Evolutionary conservation across 345 rosid species (phyloP).

Genomic region (Populus pruinosa): DNA sequence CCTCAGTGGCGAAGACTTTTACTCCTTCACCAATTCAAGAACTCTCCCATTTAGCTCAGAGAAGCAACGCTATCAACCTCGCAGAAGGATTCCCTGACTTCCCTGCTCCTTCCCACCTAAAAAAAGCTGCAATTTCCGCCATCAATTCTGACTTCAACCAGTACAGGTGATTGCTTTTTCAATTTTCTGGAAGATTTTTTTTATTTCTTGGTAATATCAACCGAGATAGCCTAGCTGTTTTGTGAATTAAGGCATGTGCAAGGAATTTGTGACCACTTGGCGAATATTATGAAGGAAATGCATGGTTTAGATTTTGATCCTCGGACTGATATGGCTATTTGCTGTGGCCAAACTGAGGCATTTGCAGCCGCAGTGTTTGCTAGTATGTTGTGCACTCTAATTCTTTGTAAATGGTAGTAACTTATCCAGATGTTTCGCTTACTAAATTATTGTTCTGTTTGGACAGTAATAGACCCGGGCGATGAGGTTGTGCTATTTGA

Average conservation of each 20-base stretch:
- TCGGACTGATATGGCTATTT: conserved; percentile 47
- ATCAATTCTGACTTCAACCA: conserved; percentile 56
- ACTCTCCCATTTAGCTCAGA: conserved; percentile 52
- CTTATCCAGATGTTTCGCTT: too few relatives aligned
- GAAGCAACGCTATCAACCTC: conserved; percentile 50
- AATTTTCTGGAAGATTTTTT: neutral
- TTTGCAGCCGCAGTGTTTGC: conserved; percentile 57
- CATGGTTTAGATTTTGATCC: conserved; percentile 49
- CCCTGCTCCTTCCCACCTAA: conserved; percentile 45
- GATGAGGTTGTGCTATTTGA: conserved; percentile 62
- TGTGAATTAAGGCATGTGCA: conserved; percentile 48
- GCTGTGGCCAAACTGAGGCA: conserved; percentile 71
- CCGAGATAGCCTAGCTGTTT: neutral
- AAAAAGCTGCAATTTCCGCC: conserved; percentile 59
- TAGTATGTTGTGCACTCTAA: conserved; percentile 23
- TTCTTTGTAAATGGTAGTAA: neutral
- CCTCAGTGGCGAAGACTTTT: conserved; percentile 41
- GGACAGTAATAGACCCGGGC: conserved; percentile 46
- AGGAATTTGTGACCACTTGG: conserved; percentile 54
- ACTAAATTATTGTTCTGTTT: neutral
- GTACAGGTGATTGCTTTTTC: conserved; percentile 36
- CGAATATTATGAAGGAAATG: conserved; percentile 29
- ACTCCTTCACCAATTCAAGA: conserved; percentile 52
- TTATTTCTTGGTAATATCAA: neutral
- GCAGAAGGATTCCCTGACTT: conserved; percentile 72